Evolutionary conservation across 257 asterid genomes (phyloP), one percentile per base, ranked within the genome.

Genomic region (Fraxinus pennsylvanica): DNA sequence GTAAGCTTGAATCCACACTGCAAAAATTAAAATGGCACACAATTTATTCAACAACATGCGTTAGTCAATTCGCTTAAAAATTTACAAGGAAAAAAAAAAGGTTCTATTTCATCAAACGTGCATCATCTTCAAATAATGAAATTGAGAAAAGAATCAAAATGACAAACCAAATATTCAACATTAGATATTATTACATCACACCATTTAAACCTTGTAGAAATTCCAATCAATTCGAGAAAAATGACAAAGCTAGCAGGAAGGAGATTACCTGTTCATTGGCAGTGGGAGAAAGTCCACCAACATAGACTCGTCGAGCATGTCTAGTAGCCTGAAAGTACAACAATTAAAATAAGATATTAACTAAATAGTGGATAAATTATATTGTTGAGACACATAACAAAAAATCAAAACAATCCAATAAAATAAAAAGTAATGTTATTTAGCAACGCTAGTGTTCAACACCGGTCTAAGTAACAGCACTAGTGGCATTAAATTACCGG

Each of bases 301-400:
- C 99, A 84, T 94, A 96, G 70, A 93, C 97, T 84, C 98, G 90
- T 59, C 99, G 92, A 83, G 98, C 98, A 87, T 93, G 98, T 74
- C 98, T 87, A 1, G 99, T 93, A 70, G 98, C 99, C 97, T 96
- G 91, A 81, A 27, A 79, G 83, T 76, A 85, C 74, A 85, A 72
- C 50, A 70, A 78, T 29, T 61, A 67, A 72, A 79, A 76, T 45
- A 25, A 45, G 32, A 25, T 63, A 63, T 63, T 63, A 63, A 30
- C 69, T 25, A 63, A 25, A 10, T 9, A 22, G 35, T 25, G 17
- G 69, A 25, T 7, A 63, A 63, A 63, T 13, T 63, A 63, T 63
- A 9, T 27, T 9, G 61, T 15, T 32, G 7, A 25, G 8, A 70
- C 59, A 47, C 61, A 19, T 7, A 82, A 69, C 57, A 68, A 41